Evolutionary conservation across 176 grass and related monocot species (phyloP), one percentile per base, ranked within the genome.

Genomic region (Oropetium thomaeum): DNA sequence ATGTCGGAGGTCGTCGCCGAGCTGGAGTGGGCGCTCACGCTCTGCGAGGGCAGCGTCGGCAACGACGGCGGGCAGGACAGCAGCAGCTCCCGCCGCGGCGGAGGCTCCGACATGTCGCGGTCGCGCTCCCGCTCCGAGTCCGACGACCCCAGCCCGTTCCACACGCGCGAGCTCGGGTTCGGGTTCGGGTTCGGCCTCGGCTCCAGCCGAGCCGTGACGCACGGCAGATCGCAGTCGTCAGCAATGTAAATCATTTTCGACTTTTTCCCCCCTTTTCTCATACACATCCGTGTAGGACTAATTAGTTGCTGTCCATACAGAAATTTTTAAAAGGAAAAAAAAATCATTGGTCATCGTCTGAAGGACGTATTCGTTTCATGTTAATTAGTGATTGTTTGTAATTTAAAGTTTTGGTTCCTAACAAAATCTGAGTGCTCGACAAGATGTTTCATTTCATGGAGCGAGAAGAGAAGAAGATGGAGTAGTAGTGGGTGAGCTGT

Each of bases 1-100:
- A 99, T 99, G 96, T 88, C 44, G 27, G 89, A 90, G 44, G 82
- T 96, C 13, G 96, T 99, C 22, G 83, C 80, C 26, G 89, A 89
- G 43, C 69, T 99, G 7, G 87, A 99, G 84, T 88, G 89, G 67
- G 96, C 87, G 12, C 69, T 92, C 5, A 71, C 76, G 4, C 51
- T 87, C 4, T 99, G 96, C 65, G 72, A 75, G 25, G 80, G 80
- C 14, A 79, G 65, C 25, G 37, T 82, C 2, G 26, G 45, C 76
- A 37, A 26, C 12, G 33, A 19, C 62, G 49, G 23, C 62, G 70
- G 51, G n/a, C 10, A 70, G 70, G 38, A 47, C 55, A 9, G 54
- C n/a, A 35, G 31, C 67, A 67, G 79, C 82, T 86, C 63, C 5
- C 81, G 71, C 65, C 34, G 60, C 67, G 86, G 13, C 66, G 77